These are phyloP conservation scores for Raddia distichophylla DNA, from an alignment of 176 grass and related monocot genomes.

Conservation along the genomic window DNA sequence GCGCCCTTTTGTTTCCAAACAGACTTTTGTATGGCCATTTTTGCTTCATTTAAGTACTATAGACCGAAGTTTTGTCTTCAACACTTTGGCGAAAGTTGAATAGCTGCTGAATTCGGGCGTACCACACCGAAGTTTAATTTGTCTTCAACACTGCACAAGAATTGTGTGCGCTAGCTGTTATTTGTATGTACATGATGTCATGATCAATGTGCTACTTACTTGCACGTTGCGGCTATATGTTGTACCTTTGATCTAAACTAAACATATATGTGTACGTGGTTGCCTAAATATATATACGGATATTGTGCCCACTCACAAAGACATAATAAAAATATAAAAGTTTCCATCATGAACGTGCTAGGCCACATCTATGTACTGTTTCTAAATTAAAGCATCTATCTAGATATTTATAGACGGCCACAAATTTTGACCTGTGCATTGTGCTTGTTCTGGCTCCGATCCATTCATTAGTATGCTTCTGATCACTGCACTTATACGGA, in stretches of 20 bases:
- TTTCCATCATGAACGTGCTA: not conserved
- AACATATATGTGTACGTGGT: not conserved
- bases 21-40: not conserved
- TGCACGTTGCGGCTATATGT: too few relatives aligned
- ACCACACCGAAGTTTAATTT: too few relatives aligned
- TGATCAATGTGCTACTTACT: too few relatives aligned
- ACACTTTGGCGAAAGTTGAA: not conserved
- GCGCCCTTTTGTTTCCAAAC: too few relatives aligned
- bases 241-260: too few relatives aligned
- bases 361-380: not conserved
- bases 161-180: too few relatives aligned
- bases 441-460: not conserved
- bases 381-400: not conserved
- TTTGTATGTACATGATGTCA: too few relatives aligned
- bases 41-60: not conserved
- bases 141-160: too few relatives aligned
- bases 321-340: not conserved
- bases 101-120: not conserved
- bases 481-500: not conserved
- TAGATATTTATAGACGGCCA: not conserved
- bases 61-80: not conserved
- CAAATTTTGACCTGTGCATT: conserved; percentile 8
- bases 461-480: not conserved
- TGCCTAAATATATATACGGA: not conserved
- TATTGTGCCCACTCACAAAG: not conserved